Base-by-base conservation (phyloP, 139 green algal species). In the Volvox reticuliferus region DNA sequence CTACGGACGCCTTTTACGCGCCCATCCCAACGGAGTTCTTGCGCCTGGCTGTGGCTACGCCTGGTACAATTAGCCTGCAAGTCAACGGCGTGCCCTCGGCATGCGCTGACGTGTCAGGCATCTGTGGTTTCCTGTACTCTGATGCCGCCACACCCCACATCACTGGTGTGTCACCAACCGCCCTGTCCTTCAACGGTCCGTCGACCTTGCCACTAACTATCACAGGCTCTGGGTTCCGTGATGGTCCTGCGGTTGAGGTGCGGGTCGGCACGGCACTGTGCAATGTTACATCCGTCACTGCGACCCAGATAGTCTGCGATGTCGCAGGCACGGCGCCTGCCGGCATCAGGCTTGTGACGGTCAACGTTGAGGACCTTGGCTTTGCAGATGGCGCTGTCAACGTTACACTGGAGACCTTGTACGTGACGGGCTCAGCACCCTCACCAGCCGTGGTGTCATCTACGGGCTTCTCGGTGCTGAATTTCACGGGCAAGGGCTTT, bases 1-100 rank as follows among this genome's bases (percentile, higher is more conserved):
- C 84, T 36, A 88, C 87, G 30, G 86, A 93, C 63, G 62, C 55
- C 86, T 81, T 88, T 2, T 92, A 80, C 81, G 80, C 30, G 5
- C 87, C 87, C 75, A 92, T 93, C 73, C 82, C 87, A 37, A 83
- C 91, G 12, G 91, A 91, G 81, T 89, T 93, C 61, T 65, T 92
- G 36, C 77, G 36, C 26, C 61, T 93, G 55, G 63, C 91, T 6
- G 73, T 90, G 14, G 68, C 81, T 24, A 28, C 26, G 3, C 82
- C 81, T 30, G 78, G 24, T 19, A 75, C 81, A 12, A 61, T 93
- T 13, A 12, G 37, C 2, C 18, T 91, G 9, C 1, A 32, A 6
- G 80, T 89, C 65, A 94, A 94, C 81, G 63, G 55, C 37, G 86
- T 88, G 1, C 86, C 88, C 24, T 62, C 79, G 0, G 69, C 92